Evolutionary conservation across 2,329 filamentous ascomycete species (phyloP).

Genomic region (Aspergillus quadricinctus): DNA sequence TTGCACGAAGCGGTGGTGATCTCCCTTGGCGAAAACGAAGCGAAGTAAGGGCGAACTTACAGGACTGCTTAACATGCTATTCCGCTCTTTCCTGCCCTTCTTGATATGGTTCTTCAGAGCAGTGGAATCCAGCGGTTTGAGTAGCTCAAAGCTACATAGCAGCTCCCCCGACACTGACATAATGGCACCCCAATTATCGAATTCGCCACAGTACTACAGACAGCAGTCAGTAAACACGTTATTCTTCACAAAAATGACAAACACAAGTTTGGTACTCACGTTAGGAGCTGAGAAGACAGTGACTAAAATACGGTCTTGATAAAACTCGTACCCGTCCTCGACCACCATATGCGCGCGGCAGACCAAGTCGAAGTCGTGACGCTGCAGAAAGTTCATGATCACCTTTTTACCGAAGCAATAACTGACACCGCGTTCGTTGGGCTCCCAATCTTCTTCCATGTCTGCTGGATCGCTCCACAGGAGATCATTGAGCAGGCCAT

Average conservation of each 20-base stretch:
- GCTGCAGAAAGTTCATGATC: constrained; percentile 89
- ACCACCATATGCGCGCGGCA: constrained; percentile 99
- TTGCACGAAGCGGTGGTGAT: constrained; percentile 15
- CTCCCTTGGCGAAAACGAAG: constrained; percentile 18
- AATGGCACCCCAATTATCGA: constrained; percentile 98
- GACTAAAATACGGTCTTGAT: constrained; percentile 88
- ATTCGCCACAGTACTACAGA: constrained; percentile 90
- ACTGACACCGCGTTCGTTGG: constrained; percentile 92
- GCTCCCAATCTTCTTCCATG: constrained; percentile 97
- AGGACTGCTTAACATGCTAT: constrained; percentile 93
- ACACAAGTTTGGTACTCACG: constrained; percentile 53
- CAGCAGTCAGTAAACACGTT: constrained; percentile 19
- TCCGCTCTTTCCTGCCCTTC: constrained; percentile 90
- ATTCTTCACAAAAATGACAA: neutral
- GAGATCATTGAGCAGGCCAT: constrained; percentile 89
- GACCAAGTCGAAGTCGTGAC: constrained; percentile 95
- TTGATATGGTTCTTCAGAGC: constrained; percentile 98
- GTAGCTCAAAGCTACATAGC: constrained; percentile 91
- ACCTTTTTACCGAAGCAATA: constrained; percentile 99
- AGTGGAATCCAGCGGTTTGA: constrained; percentile 93
- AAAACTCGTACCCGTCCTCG: constrained; percentile 98
- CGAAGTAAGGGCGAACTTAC: constrained; percentile 54
- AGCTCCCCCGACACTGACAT: constrained; percentile 96
- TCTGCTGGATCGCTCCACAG: constrained; percentile 97
- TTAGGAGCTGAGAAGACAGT: constrained; percentile 98